Percentiles rank a stretch among this genome's conserved stretches.
phyloP scores from a whole-genome alignment of 2,329 filamentous ascomycete species.

The Aspergillus sp. region DNA sequence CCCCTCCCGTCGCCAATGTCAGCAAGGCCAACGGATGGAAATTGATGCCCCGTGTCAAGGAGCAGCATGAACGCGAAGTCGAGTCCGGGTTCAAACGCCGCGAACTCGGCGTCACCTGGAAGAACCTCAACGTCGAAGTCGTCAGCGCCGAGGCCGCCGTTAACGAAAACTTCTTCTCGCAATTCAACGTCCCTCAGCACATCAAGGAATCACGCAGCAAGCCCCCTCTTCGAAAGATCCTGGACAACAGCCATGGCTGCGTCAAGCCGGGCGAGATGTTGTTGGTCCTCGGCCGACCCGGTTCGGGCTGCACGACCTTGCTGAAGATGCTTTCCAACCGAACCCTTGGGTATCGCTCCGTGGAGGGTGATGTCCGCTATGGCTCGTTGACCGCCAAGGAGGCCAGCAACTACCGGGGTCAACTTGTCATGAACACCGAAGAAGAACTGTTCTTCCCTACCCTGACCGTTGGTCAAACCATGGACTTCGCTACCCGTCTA shows the following conservation, averaged over 20 bases:
- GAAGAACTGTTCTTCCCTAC: constrained; percentile 54
- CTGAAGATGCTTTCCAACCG: constrained; percentile 69
- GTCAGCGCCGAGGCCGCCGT: constrained; percentile 61
- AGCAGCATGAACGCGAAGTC: constrained; percentile 44
- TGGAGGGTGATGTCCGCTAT: constrained; percentile 60
- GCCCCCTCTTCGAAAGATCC: constrained; percentile 62
- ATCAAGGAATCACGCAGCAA: constrained; percentile 55
- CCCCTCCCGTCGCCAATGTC: constrained; percentile 7
- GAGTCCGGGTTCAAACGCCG: constrained; percentile 50
- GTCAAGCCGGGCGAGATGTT: constrained; percentile 73
- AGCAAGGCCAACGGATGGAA: constrained; percentile 46
- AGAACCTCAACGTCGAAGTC: constrained; percentile 63
- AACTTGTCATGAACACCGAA: constrained; percentile 59
- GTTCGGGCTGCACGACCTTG: constrained; percentile 69
- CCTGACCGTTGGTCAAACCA: constrained; percentile 52
- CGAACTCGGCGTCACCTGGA: constrained; percentile 64
- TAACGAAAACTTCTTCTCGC: constrained; percentile 64
- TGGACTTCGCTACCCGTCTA: constrained; percentile 57
- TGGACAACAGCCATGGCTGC: constrained; percentile 66
- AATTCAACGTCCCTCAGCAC: constrained; percentile 57
- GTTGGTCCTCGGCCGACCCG: constrained; percentile 67
- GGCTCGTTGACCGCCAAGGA: constrained; percentile 47
- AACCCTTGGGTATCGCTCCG: constrained; percentile 50
- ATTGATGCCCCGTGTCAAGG: constrained; percentile 51
- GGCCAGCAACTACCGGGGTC: constrained; percentile 51